Evolutionary conservation across 139 green algal species (phyloP).

Genomic region (Chlorella vulgaris): DNA sequence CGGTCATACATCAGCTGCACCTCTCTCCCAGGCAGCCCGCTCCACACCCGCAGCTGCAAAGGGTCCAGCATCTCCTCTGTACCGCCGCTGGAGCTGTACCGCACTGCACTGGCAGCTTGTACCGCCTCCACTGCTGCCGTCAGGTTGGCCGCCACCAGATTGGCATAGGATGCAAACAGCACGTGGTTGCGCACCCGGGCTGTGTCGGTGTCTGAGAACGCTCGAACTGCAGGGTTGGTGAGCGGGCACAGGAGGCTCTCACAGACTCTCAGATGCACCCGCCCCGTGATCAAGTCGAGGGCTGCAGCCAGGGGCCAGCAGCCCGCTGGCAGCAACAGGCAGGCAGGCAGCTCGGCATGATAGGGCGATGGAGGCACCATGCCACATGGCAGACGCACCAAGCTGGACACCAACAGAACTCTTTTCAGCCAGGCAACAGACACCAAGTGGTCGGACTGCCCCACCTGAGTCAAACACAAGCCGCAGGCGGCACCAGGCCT

Average conservation of each 20-base stretch:
- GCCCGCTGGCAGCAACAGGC: no score
- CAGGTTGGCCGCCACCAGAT: slow-evolving; percentile 9
- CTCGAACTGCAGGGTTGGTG: slow-evolving; percentile 18
- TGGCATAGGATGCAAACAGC: slow-evolving; percentile 23
- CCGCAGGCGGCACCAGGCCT: slow-evolving; percentile 22
- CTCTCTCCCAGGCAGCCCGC: background rate
- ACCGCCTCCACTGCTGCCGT: background rate
- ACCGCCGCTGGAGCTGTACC: background rate
- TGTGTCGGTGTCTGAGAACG: slow-evolving; percentile 16
- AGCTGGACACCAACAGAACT: no score
- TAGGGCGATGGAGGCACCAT: no score
- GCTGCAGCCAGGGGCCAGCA: no score
- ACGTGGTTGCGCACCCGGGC: slow-evolving; percentile 26
- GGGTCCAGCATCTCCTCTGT: slow-evolving; percentile 9
- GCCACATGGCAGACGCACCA: no score
- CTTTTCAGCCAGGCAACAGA: no score
- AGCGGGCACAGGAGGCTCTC: background rate
- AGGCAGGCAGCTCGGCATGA: no score
- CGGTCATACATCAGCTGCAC: slow-evolving; percentile 13
- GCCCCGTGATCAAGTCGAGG: no score
- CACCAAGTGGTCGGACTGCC: background rate
- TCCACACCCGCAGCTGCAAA: slow-evolving; percentile 14
- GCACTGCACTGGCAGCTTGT: background rate
- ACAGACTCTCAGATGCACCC: no score
- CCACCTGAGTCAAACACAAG: slow-evolving; percentile 19